Evolutionary conservation across 1,139 yeast genomes (phyloP), one percentile per base, ranked within the genome.

Genomic region (Maudiozyma humilis): DNA sequence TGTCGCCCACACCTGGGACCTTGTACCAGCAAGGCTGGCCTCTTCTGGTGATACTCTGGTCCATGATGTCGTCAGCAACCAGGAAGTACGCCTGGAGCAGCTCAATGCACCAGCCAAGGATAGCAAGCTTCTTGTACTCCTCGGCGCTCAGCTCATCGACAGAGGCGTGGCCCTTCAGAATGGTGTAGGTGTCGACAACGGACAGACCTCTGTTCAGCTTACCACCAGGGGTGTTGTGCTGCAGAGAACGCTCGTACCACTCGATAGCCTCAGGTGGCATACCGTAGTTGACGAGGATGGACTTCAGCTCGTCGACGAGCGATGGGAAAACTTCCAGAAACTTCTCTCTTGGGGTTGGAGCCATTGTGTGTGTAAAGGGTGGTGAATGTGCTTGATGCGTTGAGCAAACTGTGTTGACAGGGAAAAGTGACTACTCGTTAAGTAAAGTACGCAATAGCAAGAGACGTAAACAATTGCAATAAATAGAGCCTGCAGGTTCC

Each of bases 21-120:
- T 71, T 81, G 71, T 89, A 93, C 98, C 98, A 93, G 70, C 99
- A 93, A 55, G 96, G 91, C 67, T 91, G 97, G 45, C 96, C 97
- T 65, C 99, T 82, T 73, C 99, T 85, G 39, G 98, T 93, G 66
- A 87, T 84, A 32, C 96, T 86, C 55, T 79, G 79, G 67, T 93
- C 99, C 99, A 93, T 93, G 78, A 93, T 93, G 66, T 93, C 99
- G 65, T 93, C 99, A 32, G 97, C 95, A 44, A 93, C 97, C 57
- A 93, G 75, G 72, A 93, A 93, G 66, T 87, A 91, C 2, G 96
- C 98, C 69, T 93, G 99, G 57, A 91, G 74, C 56, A 91, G 74
- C 69, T 93, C 99, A 56, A 93, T 80, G 55, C 89, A 76, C 98
- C 98, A 93, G 17, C 99, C 99, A 55, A 93, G 75, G 44, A 89